Percentiles rank a stretch among this genome's conserved stretches.
These are phyloP conservation scores for Pichia sp. DNA, from an alignment of 1,139 yeast genomes.

Conservation along the genomic window DNA sequence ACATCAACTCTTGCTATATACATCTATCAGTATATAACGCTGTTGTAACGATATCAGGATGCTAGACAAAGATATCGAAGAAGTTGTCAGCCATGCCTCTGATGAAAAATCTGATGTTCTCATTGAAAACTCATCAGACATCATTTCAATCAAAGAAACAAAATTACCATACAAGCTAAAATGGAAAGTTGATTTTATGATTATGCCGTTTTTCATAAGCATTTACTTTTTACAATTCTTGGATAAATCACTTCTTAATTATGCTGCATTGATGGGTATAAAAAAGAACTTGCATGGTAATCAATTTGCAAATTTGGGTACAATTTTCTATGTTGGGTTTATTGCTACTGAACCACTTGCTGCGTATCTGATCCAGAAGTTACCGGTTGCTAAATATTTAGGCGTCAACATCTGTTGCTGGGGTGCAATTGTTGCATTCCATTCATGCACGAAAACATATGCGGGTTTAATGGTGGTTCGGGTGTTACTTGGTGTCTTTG, in stretches of 20 bases:
- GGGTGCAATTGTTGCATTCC: constrained; percentile 18
- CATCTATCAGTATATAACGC: too few relatives aligned
- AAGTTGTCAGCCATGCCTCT: too few relatives aligned
- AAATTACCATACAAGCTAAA: constrained; percentile 9
- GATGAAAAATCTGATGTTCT: too few relatives aligned
- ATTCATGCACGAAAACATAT: constrained; percentile 20
- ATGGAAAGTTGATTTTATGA: constrained; percentile 18
- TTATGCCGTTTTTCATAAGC: constrained; percentile 16
- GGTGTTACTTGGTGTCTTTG: constrained; percentile 18
- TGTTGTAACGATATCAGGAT: too few relatives aligned
- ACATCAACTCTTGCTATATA: too few relatives aligned
- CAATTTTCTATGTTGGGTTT: constrained; percentile 44
- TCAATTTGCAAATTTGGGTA: constrained; percentile 25
- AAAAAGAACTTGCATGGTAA: constrained; percentile 33
- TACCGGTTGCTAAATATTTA: constrained; percentile 16
- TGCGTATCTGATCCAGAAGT: constrained; percentile 15
- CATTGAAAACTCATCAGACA: too few relatives aligned
- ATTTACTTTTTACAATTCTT: constrained; percentile 18
- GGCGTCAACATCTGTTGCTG: constrained; percentile 13
- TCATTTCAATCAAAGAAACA: background rate
- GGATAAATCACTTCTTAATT: constrained; percentile 16
- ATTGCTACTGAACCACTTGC: constrained; percentile 13
- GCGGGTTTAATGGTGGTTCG: constrained; percentile 16
- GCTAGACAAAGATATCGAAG: too few relatives aligned
- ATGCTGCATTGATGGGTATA: constrained; percentile 52